Base-by-base conservation (phyloP, 176 grass and related monocot species). In the Ensete glaucum region DNA sequence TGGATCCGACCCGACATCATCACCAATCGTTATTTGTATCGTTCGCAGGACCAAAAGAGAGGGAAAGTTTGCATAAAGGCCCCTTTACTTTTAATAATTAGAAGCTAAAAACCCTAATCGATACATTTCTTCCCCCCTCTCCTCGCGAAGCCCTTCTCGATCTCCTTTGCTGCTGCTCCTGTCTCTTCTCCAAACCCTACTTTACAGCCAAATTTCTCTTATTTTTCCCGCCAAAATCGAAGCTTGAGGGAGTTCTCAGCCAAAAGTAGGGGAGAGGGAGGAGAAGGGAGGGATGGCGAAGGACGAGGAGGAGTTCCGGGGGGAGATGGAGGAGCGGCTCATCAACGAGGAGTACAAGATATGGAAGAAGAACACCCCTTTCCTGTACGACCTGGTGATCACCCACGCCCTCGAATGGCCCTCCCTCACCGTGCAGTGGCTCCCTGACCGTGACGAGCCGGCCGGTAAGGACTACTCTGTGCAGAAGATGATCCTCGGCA, bases 291-390 rank as follows among this genome's bases (percentile, higher is more conserved):
- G 24, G 11, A 74, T 74, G 72, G 72, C 72, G n/a, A 74, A 74
- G 52, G 93, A 85, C 53, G 95, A 87, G 29, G 95, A 99, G 71
- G 90, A 91, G 80, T 87, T 91, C 84, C 88, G 95, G 17, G 78
- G 83, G 11, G 86, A 99, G 84, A 78, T 91, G 63, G 95, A 99
- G 83, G 88, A 91, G 82, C 82, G 90, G 69, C 78, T 91, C 26
- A 84, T 99, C 83, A 99, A 99, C 78, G 90, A 99, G 80, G 95
- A 99, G 84, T 99, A 94, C 95, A 99, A 99, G 95, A 99, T 99
- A 86, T 94, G 95, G 95, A 99, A 99, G 86, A 99, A 99, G 76
- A 99, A 94, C 80, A 94, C 95, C 1, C 95, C 88, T 2, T 99
- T 99, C 83, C 78, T 99, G 53, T 99, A 99, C 84, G 90, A 99